Base-by-base conservation (phyloP, 2,329 filamentous ascomycete species). In the Chalaropsis thielavioides region DNA sequence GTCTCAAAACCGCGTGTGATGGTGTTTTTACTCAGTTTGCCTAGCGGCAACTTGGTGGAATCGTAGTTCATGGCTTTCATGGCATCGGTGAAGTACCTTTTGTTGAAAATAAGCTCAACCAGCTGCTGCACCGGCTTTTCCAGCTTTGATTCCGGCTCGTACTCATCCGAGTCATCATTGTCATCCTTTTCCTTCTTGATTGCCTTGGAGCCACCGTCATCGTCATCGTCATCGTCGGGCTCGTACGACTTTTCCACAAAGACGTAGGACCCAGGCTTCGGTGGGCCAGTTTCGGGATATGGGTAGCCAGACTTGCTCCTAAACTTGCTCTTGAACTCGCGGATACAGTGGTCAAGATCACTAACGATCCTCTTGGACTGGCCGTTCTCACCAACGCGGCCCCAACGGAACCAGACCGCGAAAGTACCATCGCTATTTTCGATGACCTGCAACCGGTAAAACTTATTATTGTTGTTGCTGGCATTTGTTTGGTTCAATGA, bases 51-150 rank as follows among this genome's bases (percentile, higher is more conserved):
- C 73, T 95, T 95, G 68, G 87, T 79, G 10, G 81, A 79, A 69
- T 90, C 86, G 69, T 90, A 90, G 69, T 88, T 88, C 69, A 90
- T 77, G 1, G 81, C 77, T 1, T 74, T 72, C 84, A 90, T 88
- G 43, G 83, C 82, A 22, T 80, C 80, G 24, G 82, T 78, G 73
- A 95, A 90, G 72, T 86, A 86, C 24, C 85, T 73, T 66, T 83
- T 80, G 73, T 95, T 92, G 79, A 95, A 95, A 67, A 96, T 95
- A 68, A 95, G 82, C 67, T 85, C 76, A 80, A 95, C 86, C 22
- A 95, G 76, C 8, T 83, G 76, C 71, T 90, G 85, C 2, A 90
- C 78, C 0, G 84, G 78, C 13, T 75, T 72, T 0, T 79, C 74
- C 1, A 92, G 78, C 15, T 76, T 71, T 6, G 68, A 71, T 70